Base-by-base conservation (phyloP, 371 early-diverging fungal genomes). In the Cokeromyces recurvatus region DNA sequence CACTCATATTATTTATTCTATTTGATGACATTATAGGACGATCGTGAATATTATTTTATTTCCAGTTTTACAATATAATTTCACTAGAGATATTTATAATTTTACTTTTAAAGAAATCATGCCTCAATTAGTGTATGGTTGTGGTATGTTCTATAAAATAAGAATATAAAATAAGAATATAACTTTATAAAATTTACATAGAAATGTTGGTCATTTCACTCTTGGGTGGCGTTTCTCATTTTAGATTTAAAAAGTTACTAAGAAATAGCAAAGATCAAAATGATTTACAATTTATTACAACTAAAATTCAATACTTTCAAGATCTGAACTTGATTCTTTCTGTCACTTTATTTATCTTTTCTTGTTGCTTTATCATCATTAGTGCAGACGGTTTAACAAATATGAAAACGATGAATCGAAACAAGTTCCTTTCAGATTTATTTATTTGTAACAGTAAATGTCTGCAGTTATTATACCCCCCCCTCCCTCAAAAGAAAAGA, bases 251-350 rank as follows among this genome's bases (percentile, higher is more conserved):
- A 17, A 64, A 59, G 14, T 25, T 77, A 11, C 55, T 77, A 16
- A 42, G 37, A 21, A 57, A 51, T 10, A 60, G 66, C 9, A 39
- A 49, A n/a, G 38, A 49, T 9, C 40, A 50, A 11, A 57, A 55
- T 15, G 59, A 77, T 22, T 45, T 51, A 3, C 54, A 57, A 14
- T 61, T 58, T 10, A 63, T 74, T 12, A 61, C 62, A 5, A 43
- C 52, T 15, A 70, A 59, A 39, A 62, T 75, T 20, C 48, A 55
- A 6, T 73, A 78, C 32, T 78, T 71, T 40, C 45, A 68, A 46
- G 78, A 78, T 7, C 37, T 78, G 32, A 78, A 75, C 35, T 39
- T 65, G 20, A 32, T 78, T 7, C 42, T 78, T 11, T 64, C 74
- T 0, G 20, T 49, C 3, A 29, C 61, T 9, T 38, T 78, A 6